Evolutionary conservation across 2,329 filamentous ascomycete species (phyloP), one percentile per base, ranked within the genome.

Genomic region (Pestalotiopsis fici): DNA sequence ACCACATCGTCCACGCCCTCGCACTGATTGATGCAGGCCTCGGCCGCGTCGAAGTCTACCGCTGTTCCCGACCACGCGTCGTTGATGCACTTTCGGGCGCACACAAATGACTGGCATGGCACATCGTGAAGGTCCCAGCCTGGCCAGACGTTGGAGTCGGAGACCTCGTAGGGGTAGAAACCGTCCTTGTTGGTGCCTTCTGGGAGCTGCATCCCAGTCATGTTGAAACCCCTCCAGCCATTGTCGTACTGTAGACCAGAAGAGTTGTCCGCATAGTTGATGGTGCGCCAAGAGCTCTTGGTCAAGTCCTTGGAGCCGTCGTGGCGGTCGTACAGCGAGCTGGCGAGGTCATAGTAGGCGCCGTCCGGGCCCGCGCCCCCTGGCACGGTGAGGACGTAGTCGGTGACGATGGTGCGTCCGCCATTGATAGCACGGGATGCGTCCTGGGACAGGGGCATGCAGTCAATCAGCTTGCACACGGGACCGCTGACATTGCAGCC

Each of bases 381-480:
- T 13, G 66, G 66, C 11, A 67, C 47, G 47, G 35, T 31, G 15
- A 63, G 18, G 23, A 65, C 25, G 9, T 65, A 50, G 43, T 56
- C 55, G 28, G 47, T 65, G 39, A 67, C 25, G 2, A 47, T 3
- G 9, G 66, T 43, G 27, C 39, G 43, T 21, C 63, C 66, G 43
- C 31, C 54, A 63, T 67, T 67, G 27, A 63, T 65, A 3, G 64
- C 54, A 7, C 21, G n/a, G 7, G 27, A 18, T 6, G 21, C 47
- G 37, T 67, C 66, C 39, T 60, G 66, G 54, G 15, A n/a, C n/a
- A 67, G 62, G 1, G 66, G 66, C 18, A 67, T 9, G 64, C 66
- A 67, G 63, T 67, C 66, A 56, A 67, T 67, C 35, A 67, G 64
- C 55, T 61, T 64, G 66, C 66, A 67, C n/a, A 67, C 63, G 62